Evolutionary conservation across 352 stramenopile genomes (phyloP).

Genomic region (Phytopythium montanum): DNA sequence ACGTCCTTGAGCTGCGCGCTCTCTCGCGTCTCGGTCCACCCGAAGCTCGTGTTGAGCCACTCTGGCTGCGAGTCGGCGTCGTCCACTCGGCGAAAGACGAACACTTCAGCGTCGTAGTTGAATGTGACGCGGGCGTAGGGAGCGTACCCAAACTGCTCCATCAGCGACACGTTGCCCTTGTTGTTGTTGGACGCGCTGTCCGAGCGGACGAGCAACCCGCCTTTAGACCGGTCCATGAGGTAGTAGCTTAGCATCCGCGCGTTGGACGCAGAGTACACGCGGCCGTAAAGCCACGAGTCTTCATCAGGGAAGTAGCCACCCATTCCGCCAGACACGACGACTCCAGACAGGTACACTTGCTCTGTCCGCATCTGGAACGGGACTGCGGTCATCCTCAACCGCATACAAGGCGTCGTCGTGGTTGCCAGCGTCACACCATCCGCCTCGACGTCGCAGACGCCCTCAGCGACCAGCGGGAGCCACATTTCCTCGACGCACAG

Average conservation of each 20-base stretch:
- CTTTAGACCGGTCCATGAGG: constrained; percentile 63
- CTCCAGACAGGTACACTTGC: constrained; percentile 45
- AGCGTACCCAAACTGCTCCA: constrained; percentile 39
- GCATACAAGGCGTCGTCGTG: constrained; percentile 52
- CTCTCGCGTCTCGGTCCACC: constrained; percentile 56
- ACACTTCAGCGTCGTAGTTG: constrained; percentile 72
- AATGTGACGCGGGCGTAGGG: constrained; percentile 67
- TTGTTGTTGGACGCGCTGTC: constrained; percentile 71
- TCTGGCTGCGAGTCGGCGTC: constrained; percentile 52
- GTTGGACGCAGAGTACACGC: constrained; percentile 63
- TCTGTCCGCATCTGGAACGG: constrained; percentile 76
- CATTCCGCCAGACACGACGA: constrained; percentile 65
- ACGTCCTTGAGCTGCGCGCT: constrained; percentile 66
- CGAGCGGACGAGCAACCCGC: constrained; percentile 62
- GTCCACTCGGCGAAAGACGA: constrained; percentile 63
- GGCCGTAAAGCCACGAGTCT: constrained; percentile 59
- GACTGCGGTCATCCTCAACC: constrained; percentile 60
- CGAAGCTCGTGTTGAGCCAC: constrained; percentile 60
- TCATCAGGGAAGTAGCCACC: constrained; percentile 60
- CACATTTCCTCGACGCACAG: constrained; percentile 78
- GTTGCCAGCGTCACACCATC: constrained; percentile 3
- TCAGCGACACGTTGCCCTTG: constrained; percentile 63
- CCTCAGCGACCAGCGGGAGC: constrained; percentile 42
- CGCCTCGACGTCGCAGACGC: constrained; percentile 3
- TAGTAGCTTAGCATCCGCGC: constrained; percentile 75